These are phyloP conservation scores for Cynara cardunculus DNA, from an alignment of 129 eudicot genomes.

Conservation along the genomic window DNA sequence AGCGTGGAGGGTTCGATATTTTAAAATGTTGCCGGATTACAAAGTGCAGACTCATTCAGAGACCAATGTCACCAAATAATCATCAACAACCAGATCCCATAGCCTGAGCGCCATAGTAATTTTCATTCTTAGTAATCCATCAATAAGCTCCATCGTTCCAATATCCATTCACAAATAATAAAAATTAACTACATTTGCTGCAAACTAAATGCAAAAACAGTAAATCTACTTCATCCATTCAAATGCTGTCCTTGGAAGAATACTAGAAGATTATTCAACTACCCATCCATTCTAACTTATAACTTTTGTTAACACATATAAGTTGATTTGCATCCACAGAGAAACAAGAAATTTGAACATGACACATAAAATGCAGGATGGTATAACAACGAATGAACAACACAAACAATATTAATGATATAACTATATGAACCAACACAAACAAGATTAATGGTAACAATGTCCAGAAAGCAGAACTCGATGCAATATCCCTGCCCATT, in stretches of 20 bases:
- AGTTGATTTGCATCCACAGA: not conserved
- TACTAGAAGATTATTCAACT: not conserved
- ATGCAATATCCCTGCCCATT: not conserved
- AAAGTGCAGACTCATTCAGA: not conserved
- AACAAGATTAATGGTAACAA: slow-evolving; percentile 8
- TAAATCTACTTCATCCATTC: not conserved
- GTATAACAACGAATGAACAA: not conserved
- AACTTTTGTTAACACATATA: not conserved
- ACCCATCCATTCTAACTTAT: not conserved
- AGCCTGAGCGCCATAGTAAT: not conserved
- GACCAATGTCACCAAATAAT: not conserved
- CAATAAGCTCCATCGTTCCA: not conserved
- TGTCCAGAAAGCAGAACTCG: not conserved
- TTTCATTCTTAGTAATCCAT: not conserved
- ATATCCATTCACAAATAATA: slow-evolving; percentile 1
- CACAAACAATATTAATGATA: not conserved
- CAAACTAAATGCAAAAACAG: not conserved
- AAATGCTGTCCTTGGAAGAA: not conserved
- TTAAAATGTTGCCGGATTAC: not conserved
- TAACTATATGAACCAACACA: slow-evolving; percentile 2
- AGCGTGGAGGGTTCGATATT: not conserved
- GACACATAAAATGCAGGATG: not conserved
- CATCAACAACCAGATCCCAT: not conserved
- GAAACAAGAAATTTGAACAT: not conserved
- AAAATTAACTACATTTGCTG: not conserved